A percentile compares a stretch with the other conserved stretches of the same genome.
Evolutionary conservation across 495 filamentous ascomycete genomes (phyloP).

Genomic region (Penicillium chermesinum): DNA sequence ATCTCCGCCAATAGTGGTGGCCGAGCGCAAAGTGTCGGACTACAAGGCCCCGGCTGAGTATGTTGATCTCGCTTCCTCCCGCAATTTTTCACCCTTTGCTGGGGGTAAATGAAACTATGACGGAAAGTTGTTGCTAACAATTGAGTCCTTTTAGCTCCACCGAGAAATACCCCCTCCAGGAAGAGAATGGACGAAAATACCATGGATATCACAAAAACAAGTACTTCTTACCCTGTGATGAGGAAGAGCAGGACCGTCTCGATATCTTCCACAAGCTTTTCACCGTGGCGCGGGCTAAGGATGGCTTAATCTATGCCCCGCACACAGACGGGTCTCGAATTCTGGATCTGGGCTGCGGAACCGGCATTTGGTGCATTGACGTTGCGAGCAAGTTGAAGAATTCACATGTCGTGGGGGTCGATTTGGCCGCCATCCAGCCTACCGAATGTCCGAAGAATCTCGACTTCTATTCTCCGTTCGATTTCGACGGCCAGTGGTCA

Average conservation of each 20-base stretch:
- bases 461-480: conserved; percentile 60
- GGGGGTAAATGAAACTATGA: too few relatives aligned
- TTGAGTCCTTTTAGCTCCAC: conserved; percentile 23
- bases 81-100: background rate
- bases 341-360: conserved; percentile 82
- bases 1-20: conserved; percentile 18
- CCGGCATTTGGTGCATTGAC: conserved; percentile 88
- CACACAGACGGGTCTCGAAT: conserved; percentile 49
- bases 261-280: conserved; percentile 77
- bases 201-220: conserved; percentile 45
- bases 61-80: background rate
- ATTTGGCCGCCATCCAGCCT: conserved; percentile 79
- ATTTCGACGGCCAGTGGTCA: conserved; percentile 79
- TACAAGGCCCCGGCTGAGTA: background rate
- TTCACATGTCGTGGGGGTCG: conserved; percentile 64
- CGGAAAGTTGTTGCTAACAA: conserved; percentile 1
- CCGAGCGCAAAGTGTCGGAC: conserved; percentile 21
- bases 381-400: conserved; percentile 65
- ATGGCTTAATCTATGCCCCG: conserved; percentile 48
- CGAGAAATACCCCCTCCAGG: conserved; percentile 28
- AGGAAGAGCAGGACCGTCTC: conserved; percentile 66
- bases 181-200: conserved; percentile 47
- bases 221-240: conserved; percentile 50
- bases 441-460: conserved; percentile 64
- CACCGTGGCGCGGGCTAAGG: conserved; percentile 57